phyloP scores from a whole-genome alignment of 2,329 filamentous ascomycete species.

The Cladobotryum protrusum region DNA sequence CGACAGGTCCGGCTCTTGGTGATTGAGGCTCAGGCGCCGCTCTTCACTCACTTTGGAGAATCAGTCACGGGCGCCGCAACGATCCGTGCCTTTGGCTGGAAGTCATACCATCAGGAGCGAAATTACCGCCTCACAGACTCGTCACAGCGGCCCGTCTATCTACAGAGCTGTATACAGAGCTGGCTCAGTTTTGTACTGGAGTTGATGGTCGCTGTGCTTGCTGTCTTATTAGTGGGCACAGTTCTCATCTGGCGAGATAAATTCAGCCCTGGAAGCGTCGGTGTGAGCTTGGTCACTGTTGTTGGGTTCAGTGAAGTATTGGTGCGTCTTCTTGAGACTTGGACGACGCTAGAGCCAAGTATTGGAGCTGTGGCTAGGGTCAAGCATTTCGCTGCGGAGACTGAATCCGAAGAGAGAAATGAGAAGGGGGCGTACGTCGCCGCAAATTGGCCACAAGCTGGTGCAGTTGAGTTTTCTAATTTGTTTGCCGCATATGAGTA shows the following conservation, averaged over 20 bases:
- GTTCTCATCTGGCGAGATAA: slow-evolving; percentile 29
- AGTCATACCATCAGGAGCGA: slow-evolving; percentile 1
- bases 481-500: slow-evolving; percentile 23
- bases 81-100: slow-evolving; percentile 13
- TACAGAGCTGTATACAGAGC: slow-evolving; percentile 42
- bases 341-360: slow-evolving; percentile 26
- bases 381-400: slow-evolving; percentile 25
- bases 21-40: slow-evolving; percentile 11
- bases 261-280: slow-evolving; percentile 23
- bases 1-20: slow-evolving; percentile 10
- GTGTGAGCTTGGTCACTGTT: slow-evolving; percentile 21
- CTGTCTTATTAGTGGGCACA: slow-evolving; percentile 38
- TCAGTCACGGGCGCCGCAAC: slow-evolving; percentile 8
- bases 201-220: slow-evolving; percentile 38
- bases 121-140: slow-evolving; percentile 25
- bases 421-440: slow-evolving; percentile 11
- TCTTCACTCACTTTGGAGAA: slow-evolving; percentile 12
- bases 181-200: slow-evolving; percentile 45
- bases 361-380: slow-evolving; percentile 31
- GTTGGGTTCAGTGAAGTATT: slow-evolving; percentile 23
- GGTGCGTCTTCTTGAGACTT: slow-evolving; percentile 26
- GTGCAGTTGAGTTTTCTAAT: slow-evolving; percentile 23
- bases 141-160: slow-evolving; percentile 28
- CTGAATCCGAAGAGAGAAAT: slow-evolving; percentile 9
- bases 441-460: slow-evolving; percentile 25